Evolutionary conservation across 495 filamentous ascomycete species (phyloP).

Genomic region (Aspergillus baeticus): DNA sequence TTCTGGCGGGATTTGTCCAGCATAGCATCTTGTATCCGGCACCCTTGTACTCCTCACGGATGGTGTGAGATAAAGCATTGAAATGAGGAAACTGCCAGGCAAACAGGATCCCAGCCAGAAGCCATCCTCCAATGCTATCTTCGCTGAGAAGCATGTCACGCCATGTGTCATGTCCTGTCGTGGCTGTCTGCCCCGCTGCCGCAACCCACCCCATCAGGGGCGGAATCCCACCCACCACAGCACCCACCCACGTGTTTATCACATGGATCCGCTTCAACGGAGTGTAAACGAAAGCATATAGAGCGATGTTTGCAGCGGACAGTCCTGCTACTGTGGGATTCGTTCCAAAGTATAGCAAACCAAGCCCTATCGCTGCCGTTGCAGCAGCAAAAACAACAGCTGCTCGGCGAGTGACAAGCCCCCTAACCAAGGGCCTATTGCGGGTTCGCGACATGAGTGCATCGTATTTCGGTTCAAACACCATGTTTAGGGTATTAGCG

Average conservation of each 20-base stretch:
- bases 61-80: constrained; percentile 83
- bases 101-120: constrained; percentile 80
- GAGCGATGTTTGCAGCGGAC: constrained; percentile 76
- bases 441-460: constrained; percentile 88
- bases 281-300: constrained; percentile 92
- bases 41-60: constrained; percentile 82
- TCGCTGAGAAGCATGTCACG: constrained; percentile 74
- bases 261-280: constrained; percentile 85
- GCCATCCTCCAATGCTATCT: constrained; percentile 79
- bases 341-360: constrained; percentile 78
- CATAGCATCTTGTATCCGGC: constrained; percentile 90
- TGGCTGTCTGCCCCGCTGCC: constrained; percentile 82
- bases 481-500: constrained; percentile 96
- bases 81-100: constrained; percentile 99
- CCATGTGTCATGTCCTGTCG: constrained; percentile 67
- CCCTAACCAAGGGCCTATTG: constrained; percentile 84
- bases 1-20: constrained; percentile 82
- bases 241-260: constrained; percentile 93
- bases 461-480: constrained; percentile 87
- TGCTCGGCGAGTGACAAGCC: constrained; percentile 70
- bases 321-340: constrained; percentile 91
- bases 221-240: constrained; percentile 88
- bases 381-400: constrained; percentile 76
- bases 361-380: constrained; percentile 64
- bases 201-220: constrained; percentile 98